Percentiles rank a stretch among this genome's conserved stretches.
phyloP scores from a whole-genome alignment of 2,329 filamentous ascomycete genomes.

The Endocalyx cinctus region DNA sequence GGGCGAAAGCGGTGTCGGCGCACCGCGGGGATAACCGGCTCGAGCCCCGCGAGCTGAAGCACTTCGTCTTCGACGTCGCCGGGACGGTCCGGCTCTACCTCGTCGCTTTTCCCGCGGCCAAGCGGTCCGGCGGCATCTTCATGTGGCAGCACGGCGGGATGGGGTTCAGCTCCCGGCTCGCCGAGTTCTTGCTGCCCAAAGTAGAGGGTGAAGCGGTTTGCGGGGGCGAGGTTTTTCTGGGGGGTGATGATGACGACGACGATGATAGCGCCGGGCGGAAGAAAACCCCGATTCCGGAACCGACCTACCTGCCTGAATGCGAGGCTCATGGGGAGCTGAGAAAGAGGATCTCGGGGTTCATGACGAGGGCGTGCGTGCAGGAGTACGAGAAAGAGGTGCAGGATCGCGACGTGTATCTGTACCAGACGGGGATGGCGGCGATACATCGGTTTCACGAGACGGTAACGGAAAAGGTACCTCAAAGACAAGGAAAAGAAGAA shows the following conservation, averaged over 20 bases:
- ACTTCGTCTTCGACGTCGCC: conserved; percentile 37
- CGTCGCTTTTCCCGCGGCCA: conserved; percentile 34
- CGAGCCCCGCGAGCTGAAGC: conserved; percentile 27
- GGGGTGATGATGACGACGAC: too few species aligned
- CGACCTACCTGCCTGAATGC: conserved; percentile 35
- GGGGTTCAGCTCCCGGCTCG: conserved; percentile 41
- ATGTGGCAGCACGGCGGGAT: conserved; percentile 43
- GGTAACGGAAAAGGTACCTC: conserved; percentile 29
- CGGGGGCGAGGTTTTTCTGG: too few species aligned
- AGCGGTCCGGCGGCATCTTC: conserved; percentile 32
- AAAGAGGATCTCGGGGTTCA: conserved; percentile 35
- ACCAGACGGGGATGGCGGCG: conserved; percentile 50
- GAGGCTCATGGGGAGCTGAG: conserved; percentile 33
- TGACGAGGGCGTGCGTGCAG: conserved; percentile 35
- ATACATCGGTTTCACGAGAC: conserved; percentile 40
- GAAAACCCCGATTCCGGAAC: conserved; percentile 19
- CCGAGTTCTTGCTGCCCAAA: conserved; percentile 37
- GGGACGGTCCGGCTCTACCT: conserved; percentile 39
- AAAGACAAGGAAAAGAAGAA: too few species aligned
- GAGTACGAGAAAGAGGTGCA: conserved; percentile 17
- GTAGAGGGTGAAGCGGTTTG: too few species aligned
- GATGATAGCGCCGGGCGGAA: too few species aligned
- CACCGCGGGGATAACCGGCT: conserved; percentile 32
- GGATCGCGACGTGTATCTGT: conserved; percentile 45
- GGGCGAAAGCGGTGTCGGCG: conserved; percentile 28